Base-by-base conservation (phyloP, 257 asterid genomes). In the Nemophila menziesii region DNA sequence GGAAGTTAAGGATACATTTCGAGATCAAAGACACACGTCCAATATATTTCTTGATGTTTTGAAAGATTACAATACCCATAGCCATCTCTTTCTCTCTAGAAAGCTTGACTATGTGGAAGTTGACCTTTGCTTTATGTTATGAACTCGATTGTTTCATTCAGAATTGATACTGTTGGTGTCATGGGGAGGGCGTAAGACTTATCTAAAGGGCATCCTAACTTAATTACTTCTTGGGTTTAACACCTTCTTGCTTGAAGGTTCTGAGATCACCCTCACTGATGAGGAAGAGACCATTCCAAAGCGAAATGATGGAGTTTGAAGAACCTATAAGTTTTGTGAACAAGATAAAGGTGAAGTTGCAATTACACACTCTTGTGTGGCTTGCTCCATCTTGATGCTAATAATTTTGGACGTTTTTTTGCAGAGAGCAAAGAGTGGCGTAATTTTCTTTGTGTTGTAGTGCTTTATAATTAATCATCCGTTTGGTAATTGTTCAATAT, bases 51-150 rank as follows among this genome's bases (percentile, higher is more conserved):
- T 90, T 60, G 94, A 79, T 57, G 96, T 82, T 55, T 84, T 90
- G 99, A 90, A 90, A 57, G 94, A 85, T 67, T 90, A 84, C 57
- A 90, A 90, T 85, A 94, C 87, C 26, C 94, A 85, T 74, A 86
- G 99, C 96, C 85, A 57, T 33, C 51, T 57, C 16, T 13, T 27
- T 50, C 33, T 62, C 3, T 22, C 11, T 36, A 0, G 12, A 5
- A 11, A 11, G 5, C 16, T 5, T 4, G 12, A 11, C 16, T 36
- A 4, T 1, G 16, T 36, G 0, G 4, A 36, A 36, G 5, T 6
- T 29, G 6, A 29, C 36, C 36, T n/a, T n/a, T n/a, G 33, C 5
- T 45, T 37, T 5, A 46, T 42, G 22, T 56, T 47, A n/a, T n/a
- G n/a, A n/a, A 1, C n/a, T n/a, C n/a, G n/a, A n/a, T n/a, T n/a